Base-by-base conservation (phyloP, 2,329 filamentous ascomycete genomes). In the Aspergillus sp. region DNA sequence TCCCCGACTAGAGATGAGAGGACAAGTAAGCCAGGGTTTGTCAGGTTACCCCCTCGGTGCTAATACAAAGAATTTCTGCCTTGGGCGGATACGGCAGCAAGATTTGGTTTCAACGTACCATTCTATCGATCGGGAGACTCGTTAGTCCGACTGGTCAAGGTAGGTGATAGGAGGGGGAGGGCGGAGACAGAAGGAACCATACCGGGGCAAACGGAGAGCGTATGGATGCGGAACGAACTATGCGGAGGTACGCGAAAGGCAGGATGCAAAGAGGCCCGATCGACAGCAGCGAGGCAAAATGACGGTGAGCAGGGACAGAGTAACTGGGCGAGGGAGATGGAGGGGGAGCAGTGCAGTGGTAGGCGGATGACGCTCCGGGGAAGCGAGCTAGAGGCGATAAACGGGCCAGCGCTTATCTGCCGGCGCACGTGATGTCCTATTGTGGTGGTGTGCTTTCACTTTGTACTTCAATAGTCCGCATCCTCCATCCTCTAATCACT, bases 1-100 rank as follows among this genome's bases (percentile, higher is more conserved):
- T 77, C 51, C 73, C 74, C 57, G 77, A 75, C 77, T 79, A 62
- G 20, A 62, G 37, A 51, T 15, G 20, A 42, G 50, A 54, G 49
- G 50, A 42, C 13, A 54, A 60, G 60, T 56, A 45, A 44, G 64
- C 68, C 61, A 49, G 46, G 34, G 15, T n/a, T 40, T 51, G 27
- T 20, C 20, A 5, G 15, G 15, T 22, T 53, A 11, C 37, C 22
- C 33, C 22, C 22, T 39, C 19, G 40, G 20, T 13, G 27, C 34
- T 41, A 45, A 41, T 9, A 34, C 6, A 22, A 40, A 15, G 24
- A 2, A 17, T 41, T 20, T 46, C 22, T 46, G 51, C 44, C 24
- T 24, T 46, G 30, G 5, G 15, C 20, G 24, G 22, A 39, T 15
- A 20, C n/a, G 27, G 34, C 34, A 49, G 47, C 22, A 45, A 30